Evolutionary conservation across 805 yeast genomes (phyloP), one percentile per base, ranked within the genome.

Genomic region (Ogataea zsoltii): DNA sequence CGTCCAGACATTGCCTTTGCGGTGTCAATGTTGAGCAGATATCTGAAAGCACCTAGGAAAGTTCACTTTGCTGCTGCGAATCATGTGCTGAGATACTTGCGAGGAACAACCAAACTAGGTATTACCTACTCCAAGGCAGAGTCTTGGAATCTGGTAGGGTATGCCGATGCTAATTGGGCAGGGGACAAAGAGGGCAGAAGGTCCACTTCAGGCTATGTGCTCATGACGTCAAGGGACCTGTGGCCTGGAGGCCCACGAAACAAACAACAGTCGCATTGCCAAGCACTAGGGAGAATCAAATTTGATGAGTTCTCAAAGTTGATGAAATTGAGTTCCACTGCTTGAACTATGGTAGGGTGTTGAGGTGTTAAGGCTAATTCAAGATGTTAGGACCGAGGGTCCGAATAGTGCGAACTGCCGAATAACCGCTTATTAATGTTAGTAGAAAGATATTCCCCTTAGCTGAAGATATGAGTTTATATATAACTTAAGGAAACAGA

Each of bases 231-330:
- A 2, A 29, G 29, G 50, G 36, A 31, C 52, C 53, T 3, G 38
- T 56, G 13, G 39, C 52, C n/a, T 56, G 55, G 58, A 49, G 45
- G 29, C 31, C 47, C n/a, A 50, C 44, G 50, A 53, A 48, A 37
- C 57, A 50, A 25, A 7, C 28, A 7, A 38, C 29, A n/a, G 45
- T 50, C 16, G 57, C 1, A n/a, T 45, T 25, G 11, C 28, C 28
- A 25, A 25, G 28, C 10, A 7, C 10, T 11, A 7, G 7, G 11
- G 28, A 25, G 11, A 25, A 25, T 25, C 28, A 25, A 25, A 25
- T 11, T 25, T 11, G 10, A 25, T 25, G 10, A 11, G 7, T 25
- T 25, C 11, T 11, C 11, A 11, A 25, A 25, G 7, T 7, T 25
- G 28, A 25, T 11, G 28, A 25, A 25, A 7, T 11, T 25, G 11